Evolutionary conservation across 2,329 filamentous ascomycete species (phyloP).

Genomic region (Septoria linicola): DNA sequence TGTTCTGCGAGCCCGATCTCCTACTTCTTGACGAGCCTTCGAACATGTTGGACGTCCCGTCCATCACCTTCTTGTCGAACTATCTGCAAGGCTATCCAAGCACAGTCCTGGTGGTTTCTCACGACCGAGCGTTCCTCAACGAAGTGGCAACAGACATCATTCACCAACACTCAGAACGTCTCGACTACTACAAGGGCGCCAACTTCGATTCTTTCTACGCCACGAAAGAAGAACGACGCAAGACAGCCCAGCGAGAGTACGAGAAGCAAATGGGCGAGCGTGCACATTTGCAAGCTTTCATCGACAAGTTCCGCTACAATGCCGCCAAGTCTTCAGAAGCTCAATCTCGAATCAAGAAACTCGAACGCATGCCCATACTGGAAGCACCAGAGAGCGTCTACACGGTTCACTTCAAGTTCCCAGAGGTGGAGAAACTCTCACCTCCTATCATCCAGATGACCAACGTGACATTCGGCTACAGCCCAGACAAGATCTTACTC

Average conservation of each 20-base stretch:
- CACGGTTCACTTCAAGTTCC: conserved; percentile 94
- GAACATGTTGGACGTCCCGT: conserved; percentile 63
- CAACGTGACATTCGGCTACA: conserved; percentile 87
- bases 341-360: conserved; percentile 97
- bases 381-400: conserved; percentile 91
- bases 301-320: conserved; percentile 99
- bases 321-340: conserved; percentile 98
- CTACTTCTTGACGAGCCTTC: conserved; percentile 97
- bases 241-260: conserved; percentile 95
- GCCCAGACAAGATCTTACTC: conserved; percentile 73
- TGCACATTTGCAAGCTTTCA: conserved; percentile 93
- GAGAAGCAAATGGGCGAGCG: conserved; percentile 96
- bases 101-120: conserved; percentile 92
- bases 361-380: conserved; percentile 93
- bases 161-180: conserved; percentile 92
- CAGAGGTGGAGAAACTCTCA: conserved; percentile 94
- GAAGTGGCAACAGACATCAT: conserved; percentile 99
- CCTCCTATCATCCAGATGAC: conserved; percentile 98
- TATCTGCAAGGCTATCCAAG: conserved; percentile 94
- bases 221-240: conserved; percentile 93
- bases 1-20: conserved; percentile 97
- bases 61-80: conserved; percentile 94
- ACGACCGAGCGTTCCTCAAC: conserved; percentile 98
- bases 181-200: conserved; percentile 97
- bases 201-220: conserved; percentile 98